A percentile compares a stretch with the other conserved stretches of the same genome.
Evolutionary conservation across 257 asterid species (phyloP).

Genomic region (Agastache rugosa): DNA sequence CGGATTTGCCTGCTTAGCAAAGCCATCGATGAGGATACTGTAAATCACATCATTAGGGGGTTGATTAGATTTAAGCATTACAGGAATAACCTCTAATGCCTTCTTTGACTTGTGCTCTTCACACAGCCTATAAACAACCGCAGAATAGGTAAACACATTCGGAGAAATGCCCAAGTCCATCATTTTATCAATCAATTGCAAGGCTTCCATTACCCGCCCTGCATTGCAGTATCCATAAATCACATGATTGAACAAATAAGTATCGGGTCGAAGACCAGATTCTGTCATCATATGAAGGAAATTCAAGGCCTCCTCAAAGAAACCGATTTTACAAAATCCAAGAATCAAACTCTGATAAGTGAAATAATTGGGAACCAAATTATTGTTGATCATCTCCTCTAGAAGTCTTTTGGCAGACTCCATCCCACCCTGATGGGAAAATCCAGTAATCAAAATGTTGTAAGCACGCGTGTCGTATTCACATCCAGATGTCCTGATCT

Average conservation of each 20-base stretch:
- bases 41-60: slow-evolving; percentile 58
- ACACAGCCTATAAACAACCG: slow-evolving; percentile 50
- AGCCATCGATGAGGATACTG: slow-evolving; percentile 59
- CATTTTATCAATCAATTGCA: slow-evolving; percentile 49
- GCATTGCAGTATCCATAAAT: slow-evolving; percentile 47
- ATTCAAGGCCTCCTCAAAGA: slow-evolving; percentile 44
- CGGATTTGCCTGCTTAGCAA: slow-evolving; percentile 50
- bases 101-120: slow-evolving; percentile 48
- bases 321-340: slow-evolving; percentile 53
- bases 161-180: slow-evolving; percentile 41
- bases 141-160: slow-evolving; percentile 44
- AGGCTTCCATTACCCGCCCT: slow-evolving; percentile 50
- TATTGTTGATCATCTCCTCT: slow-evolving; percentile 58
- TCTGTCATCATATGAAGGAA: slow-evolving; percentile 43
- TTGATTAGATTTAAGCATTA: slow-evolving; percentile 55
- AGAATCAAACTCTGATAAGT: slow-evolving; percentile 47
- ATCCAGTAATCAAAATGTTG: slow-evolving; percentile 59
- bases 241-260: slow-evolving; percentile 44
- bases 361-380: slow-evolving; percentile 47
- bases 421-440: slow-evolving; percentile 57
- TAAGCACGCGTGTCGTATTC: slow-evolving; percentile 54
- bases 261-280: slow-evolving; percentile 39
- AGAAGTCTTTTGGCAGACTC: slow-evolving; percentile 50
- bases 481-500: slow-evolving; percentile 49
- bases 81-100: slow-evolving; percentile 61